Evolutionary conservation across 805 yeast genomes (phyloP).

Genomic region (Candida pini): DNA sequence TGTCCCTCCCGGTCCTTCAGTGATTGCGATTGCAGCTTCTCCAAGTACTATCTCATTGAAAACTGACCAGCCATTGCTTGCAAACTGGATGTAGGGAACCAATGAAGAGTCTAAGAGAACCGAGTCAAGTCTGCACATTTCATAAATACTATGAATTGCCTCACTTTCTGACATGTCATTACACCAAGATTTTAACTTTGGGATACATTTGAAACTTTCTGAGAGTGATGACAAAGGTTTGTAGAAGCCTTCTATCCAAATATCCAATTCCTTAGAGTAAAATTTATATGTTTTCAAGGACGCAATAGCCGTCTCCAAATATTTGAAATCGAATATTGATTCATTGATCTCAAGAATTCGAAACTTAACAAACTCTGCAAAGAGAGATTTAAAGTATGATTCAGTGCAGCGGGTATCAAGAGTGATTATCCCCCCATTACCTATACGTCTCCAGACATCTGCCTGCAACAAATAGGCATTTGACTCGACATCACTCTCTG

Average conservation of each 20-base stretch:
- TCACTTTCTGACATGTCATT: slow-evolving; percentile 12
- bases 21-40: slow-evolving; percentile 10
- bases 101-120: slow-evolving; percentile 11
- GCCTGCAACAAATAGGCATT: too few species aligned
- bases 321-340: slow-evolving; percentile 8
- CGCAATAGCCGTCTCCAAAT: slow-evolving; percentile 1
- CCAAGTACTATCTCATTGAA: slow-evolving; percentile 18
- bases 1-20: slow-evolving; percentile 1
- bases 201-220: slow-evolving; percentile 3
- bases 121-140: too few species aligned
- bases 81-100: slow-evolving; percentile 17
- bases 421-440: too few species aligned
- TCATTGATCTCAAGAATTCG: slow-evolving; percentile 16
- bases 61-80: slow-evolving; percentile 7
- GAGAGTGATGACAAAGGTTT: slow-evolving; percentile 17
- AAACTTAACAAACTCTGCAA: slow-evolving; percentile 18
- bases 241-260: slow-evolving; percentile 21
- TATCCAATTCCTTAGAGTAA: slow-evolving; percentile 7
- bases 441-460: too few species aligned
- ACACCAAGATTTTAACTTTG: slow-evolving; percentile 19
- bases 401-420: too few species aligned
- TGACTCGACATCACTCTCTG: too few species aligned
- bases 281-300: background rate
- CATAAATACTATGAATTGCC: slow-evolving; percentile 13
- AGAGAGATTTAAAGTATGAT: too few species aligned